Conservation (phyloP, 768 basidiomycete genomes). For the Holtermannia corniformis region DNA sequence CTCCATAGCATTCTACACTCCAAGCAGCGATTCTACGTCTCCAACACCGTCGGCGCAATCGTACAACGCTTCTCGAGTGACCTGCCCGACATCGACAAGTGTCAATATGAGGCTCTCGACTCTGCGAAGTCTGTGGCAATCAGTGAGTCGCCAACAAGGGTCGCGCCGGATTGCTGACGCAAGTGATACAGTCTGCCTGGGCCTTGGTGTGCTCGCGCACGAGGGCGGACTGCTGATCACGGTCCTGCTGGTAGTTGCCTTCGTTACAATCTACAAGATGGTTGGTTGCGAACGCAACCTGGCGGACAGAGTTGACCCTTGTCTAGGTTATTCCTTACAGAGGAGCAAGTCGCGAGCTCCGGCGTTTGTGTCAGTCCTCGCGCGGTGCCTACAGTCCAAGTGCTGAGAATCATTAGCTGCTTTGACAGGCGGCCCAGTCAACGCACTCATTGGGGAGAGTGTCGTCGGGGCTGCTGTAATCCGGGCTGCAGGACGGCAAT, state of each 20-base stretch:
- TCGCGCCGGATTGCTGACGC: too few relatives aligned
- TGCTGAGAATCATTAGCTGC: background rate
- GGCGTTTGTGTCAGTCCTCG: background rate
- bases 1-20: constrained; percentile 22
- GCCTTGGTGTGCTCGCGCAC: background rate
- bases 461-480: constrained; percentile 30
- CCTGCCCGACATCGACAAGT: constrained; percentile 1
- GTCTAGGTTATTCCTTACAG: background rate
- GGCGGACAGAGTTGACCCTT: too few relatives aligned
- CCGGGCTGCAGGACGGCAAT: constrained; percentile 28
- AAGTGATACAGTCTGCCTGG: background rate
- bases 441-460: constrained; percentile 29
- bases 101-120: constrained; percentile 10
- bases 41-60: constrained; percentile 28
- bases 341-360: too few relatives aligned
- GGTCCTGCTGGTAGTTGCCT: background rate
- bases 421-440: constrained; percentile 15
- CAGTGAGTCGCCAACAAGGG: background rate
- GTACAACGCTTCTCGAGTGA: constrained; percentile 29
- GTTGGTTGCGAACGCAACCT: too few relatives aligned
- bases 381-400: too few relatives aligned
- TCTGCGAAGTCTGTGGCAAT: constrained; percentile 7
- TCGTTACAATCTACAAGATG: too few relatives aligned
- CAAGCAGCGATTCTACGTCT: constrained; percentile 25
- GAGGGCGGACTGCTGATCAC: background rate